A percentile compares a stretch with the other conserved stretches of the same genome.
phyloP scores from a whole-genome alignment of 805 yeast species.

The Blastobotrys chiropterorum region DNA sequence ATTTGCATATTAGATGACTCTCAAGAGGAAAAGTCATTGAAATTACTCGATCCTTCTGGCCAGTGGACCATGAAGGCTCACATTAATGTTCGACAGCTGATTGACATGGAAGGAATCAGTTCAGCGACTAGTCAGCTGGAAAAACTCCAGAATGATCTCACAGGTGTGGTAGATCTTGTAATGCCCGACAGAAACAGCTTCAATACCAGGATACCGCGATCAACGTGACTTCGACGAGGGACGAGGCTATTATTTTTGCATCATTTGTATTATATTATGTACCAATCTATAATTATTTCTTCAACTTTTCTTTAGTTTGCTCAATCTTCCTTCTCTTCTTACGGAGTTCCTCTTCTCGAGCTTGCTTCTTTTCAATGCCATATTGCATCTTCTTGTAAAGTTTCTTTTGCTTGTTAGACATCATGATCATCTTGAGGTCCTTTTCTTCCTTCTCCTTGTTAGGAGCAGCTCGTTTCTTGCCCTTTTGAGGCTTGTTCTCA shows the following conservation, averaged over 20 bases:
- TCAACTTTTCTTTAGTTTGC: constrained; percentile 6
- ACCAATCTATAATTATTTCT: background rate
- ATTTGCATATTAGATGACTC: constrained; percentile 24
- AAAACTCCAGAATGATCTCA: constrained; percentile 55
- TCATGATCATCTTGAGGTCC: constrained; percentile 92
- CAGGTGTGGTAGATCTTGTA: constrained; percentile 59
- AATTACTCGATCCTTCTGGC: constrained; percentile 26
- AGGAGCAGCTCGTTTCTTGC: constrained; percentile 35
- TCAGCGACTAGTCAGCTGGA: constrained; percentile 59
- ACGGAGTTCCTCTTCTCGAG: constrained; percentile 63
- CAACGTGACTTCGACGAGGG: background rate
- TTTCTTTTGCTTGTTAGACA: constrained; percentile 93
- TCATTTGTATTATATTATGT: background rate
- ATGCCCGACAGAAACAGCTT: constrained; percentile 74
- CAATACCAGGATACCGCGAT: constrained; percentile 60
- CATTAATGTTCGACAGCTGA: constrained; percentile 63
- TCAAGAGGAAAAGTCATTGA: constrained; percentile 2
- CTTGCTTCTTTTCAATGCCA: constrained; percentile 77
- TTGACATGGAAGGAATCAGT: constrained; percentile 68
- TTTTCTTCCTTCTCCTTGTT: constrained; percentile 69
- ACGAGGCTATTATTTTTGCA: background rate
- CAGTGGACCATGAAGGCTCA: constrained; percentile 46
- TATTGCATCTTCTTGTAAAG: constrained; percentile 92
- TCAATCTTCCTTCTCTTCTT: constrained; percentile 51
- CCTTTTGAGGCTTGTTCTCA: constrained; percentile 36